Conservation (phyloP, 1,139 yeast species). For the Pichia sp. region DNA sequence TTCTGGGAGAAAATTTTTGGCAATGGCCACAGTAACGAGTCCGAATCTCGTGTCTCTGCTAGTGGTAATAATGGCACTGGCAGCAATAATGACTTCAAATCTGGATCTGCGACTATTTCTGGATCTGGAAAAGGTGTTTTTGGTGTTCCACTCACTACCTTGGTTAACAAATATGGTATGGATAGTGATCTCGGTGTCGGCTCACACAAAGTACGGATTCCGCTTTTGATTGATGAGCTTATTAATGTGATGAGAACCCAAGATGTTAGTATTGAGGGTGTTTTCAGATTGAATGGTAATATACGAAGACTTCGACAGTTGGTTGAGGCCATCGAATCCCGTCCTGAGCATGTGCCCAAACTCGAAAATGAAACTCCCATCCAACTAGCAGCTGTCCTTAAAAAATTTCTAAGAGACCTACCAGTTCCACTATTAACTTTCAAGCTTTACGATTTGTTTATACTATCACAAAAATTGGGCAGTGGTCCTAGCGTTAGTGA, state of each 20-base stretch:
- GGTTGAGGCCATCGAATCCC: conserved; percentile 66
- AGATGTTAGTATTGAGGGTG: conserved; percentile 96
- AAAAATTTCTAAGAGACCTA: conserved; percentile 85
- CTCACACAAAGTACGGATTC: conserved; percentile 73
- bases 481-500: conserved; percentile 17
- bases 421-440: conserved; percentile 88
- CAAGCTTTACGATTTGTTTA: conserved; percentile 75
- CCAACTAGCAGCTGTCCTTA: conserved; percentile 89
- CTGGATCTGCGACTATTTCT: conserved; percentile 20
- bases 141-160: conserved; percentile 69
- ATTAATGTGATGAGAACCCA: conserved; percentile 80
- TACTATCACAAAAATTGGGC: conserved; percentile 55
- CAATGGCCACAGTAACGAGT: conserved; percentile 33
- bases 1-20: conserved; percentile 73
- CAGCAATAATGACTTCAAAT: conserved; percentile 15
- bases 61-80: not conserved
- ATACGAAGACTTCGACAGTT: conserved; percentile 76
- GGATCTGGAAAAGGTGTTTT: conserved; percentile 48
- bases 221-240: conserved; percentile 82
- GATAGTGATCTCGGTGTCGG: conserved; percentile 89
- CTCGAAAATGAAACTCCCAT: conserved; percentile 78
- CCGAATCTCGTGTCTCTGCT: not conserved
- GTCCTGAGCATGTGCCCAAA: conserved; percentile 68
- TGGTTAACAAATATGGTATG: conserved; percentile 75
- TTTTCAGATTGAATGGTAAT: conserved; percentile 94